Conservation (phyloP, 2,329 filamentous ascomycete genomes). For the Mycosphaerella sp. region DNA sequence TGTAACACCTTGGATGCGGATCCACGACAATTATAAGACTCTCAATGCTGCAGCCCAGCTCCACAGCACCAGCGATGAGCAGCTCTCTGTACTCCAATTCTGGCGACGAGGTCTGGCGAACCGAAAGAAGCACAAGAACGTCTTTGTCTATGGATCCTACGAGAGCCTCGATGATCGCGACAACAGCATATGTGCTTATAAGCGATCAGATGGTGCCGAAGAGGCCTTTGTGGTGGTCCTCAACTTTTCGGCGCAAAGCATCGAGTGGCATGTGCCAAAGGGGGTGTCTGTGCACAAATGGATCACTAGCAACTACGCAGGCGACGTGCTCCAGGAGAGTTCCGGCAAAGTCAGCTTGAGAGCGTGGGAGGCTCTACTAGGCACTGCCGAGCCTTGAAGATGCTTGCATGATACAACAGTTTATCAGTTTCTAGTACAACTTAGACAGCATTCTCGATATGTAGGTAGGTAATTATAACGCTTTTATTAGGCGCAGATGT, state of each 20-base stretch:
- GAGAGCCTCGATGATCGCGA: constrained; percentile 46
- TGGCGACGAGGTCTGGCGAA: constrained; percentile 53
- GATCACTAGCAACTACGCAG: constrained; percentile 33
- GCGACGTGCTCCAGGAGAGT: constrained; percentile 20
- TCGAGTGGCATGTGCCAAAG: constrained; percentile 33
- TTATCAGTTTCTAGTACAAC: no score
- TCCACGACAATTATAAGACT: constrained; percentile 48
- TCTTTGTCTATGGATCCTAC: constrained; percentile 59
- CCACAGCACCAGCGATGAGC: constrained; percentile 26
- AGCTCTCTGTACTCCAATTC: constrained; percentile 51
- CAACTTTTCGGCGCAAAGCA: constrained; percentile 33
- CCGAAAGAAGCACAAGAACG: constrained; percentile 51
- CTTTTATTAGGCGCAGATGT: no score
- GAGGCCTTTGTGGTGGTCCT: constrained; percentile 33
- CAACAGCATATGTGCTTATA: constrained; percentile 53
- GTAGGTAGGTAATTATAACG: no score
- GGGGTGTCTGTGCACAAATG: constrained; percentile 32
- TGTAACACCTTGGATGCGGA: constrained; percentile 55
- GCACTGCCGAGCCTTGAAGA: constrained; percentile 12
- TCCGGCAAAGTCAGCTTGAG: constrained; percentile 29
- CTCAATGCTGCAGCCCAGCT: constrained; percentile 55
- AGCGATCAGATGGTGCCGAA: constrained; percentile 22
- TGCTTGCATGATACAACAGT: no score
- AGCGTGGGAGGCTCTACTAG: constrained; percentile 35
- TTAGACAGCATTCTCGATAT: no score